Base-by-base conservation (phyloP, 2,329 filamentous ascomycete genomes). In the Xylariaceae sp. region DNA sequence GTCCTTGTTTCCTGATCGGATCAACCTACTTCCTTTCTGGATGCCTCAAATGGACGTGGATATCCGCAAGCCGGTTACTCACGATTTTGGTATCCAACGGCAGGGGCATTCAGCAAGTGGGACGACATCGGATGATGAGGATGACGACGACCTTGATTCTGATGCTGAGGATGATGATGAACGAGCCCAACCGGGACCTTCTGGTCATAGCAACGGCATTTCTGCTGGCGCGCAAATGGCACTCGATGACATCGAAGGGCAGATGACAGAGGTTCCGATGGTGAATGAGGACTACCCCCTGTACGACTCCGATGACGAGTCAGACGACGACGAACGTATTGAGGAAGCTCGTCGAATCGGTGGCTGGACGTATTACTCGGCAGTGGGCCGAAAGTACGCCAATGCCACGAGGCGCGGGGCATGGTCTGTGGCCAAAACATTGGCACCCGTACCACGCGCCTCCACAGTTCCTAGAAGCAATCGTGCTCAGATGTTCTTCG, bases 41-140 rank as follows among this genome's bases (percentile, higher is more conserved):
- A 87, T 91, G 73, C 93, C 93, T 1, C 93, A 98, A 67, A 98
- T 98, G 93, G 84, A 95, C 52, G 82, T 94, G 18, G 93, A 98
- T 59, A 98, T 98, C 56, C 87, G 90, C 52, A 98, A 98, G 66
- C 89, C 93, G 1, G 79, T 82, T 22, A 89, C 81, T 3, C 89
- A 93, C 56, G 81, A 85, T 53, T 97, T 97, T 61, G 93, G 93
- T 41, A 96, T 98, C 54, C 85, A 87, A 56, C 78, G 91, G 26
- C 82, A 86, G 1, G 81, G 80, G 6, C 78, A 87, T 16, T 88
- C 85, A 40, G 81, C 82, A 29, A 81, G 86, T 41, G 83, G 81
- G 17, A 90, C 87, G 1, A 89, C 84, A 13, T 87, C 87, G 15
- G 85, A 88, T 38, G 84, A 89, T 29, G 85, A 87, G 28, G 81